Conservation (phyloP, 2,329 filamentous ascomycete genomes). For the Aspergillus japonicus region DNA sequence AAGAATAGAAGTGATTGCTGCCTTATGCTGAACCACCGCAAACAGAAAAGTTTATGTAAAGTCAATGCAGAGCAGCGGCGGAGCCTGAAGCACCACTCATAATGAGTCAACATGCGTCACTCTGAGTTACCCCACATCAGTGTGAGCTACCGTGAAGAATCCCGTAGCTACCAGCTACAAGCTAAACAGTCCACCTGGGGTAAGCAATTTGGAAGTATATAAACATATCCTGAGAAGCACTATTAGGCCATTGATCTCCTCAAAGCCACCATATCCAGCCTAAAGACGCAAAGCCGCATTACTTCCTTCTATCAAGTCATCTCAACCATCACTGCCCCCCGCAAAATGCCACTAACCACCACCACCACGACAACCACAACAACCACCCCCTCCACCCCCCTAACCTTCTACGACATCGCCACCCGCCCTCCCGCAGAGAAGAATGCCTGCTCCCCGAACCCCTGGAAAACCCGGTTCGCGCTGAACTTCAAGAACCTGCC, state of each 20-base stretch:
- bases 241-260: background rate
- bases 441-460: conserved; percentile 47
- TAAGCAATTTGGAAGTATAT: too few relatives aligned
- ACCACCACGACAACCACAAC: conserved; percentile 15
- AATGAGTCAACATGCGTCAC: background rate
- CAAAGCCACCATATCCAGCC: background rate
- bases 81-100: background rate
- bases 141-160: background rate
- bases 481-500: conserved; percentile 51
- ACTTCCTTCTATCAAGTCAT: background rate
- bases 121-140: background rate
- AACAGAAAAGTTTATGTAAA: too few relatives aligned
- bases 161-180: too few relatives aligned
- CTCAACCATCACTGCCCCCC: background rate
- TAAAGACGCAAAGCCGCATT: background rate
- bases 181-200: too few relatives aligned
- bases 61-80: background rate
- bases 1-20: too few relatives aligned
- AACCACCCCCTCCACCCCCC: conserved; percentile 14
- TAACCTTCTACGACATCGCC: conserved; percentile 52
- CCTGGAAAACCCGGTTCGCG: conserved; percentile 52
- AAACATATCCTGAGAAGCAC: too few relatives aligned
- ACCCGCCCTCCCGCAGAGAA: conserved; percentile 33
- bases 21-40: too few relatives aligned
- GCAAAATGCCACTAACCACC: background rate